Base-by-base conservation (phyloP, 1,139 yeast species). In the Saccharomycopsis hybrid region DNA sequence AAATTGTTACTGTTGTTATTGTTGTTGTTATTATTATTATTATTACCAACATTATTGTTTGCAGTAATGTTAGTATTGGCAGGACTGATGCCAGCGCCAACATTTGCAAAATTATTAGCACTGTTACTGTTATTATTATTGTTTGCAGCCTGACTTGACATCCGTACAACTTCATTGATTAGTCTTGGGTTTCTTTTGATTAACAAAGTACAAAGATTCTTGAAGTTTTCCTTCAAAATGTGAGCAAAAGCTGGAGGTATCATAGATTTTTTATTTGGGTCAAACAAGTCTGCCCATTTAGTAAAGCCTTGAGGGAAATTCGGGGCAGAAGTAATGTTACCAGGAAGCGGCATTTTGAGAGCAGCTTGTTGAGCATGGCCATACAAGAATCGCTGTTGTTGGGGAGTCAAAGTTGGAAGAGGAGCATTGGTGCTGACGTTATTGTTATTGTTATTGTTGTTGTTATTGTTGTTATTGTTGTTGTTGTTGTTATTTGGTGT, bases 221-320 rank as follows among this genome's bases (percentile, higher is more conserved):
- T 33, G 32, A 50, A 50, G 25, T 32, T 27, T 30, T 50, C 51
- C 24, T 33, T 40, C 25, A 51, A 33, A 8, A 41, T 18, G n/a
- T 30, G 30, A 8, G 35, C 31, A n/a, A 48, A 39, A 24, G 36
- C 33, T 13, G 42, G 36, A 28, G 54, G 46, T 13, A 52, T 38
- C 18, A 40, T 25, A n/a, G 24, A 41, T 8, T 38, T 41, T 4
- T 33, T 36, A 18, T 33, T 37, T 13, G 29, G 42, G 5, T 31
- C 41, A 38, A 45, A 51, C 13, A 42, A 11, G 18, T 50, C 53
- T n/a, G 39, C 48, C 55, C 55, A 52, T n/a, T 30, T 44, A 8
- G 36, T 44, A 25, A 50, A 33, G 2, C 18, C 33, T 30, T 43
- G 37, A 11, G 55, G 55, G 39, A 52, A 50, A 5, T 43, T 41